Conservation (phyloP, 306 rosid species). For the Cucurbita pepo region DNA sequence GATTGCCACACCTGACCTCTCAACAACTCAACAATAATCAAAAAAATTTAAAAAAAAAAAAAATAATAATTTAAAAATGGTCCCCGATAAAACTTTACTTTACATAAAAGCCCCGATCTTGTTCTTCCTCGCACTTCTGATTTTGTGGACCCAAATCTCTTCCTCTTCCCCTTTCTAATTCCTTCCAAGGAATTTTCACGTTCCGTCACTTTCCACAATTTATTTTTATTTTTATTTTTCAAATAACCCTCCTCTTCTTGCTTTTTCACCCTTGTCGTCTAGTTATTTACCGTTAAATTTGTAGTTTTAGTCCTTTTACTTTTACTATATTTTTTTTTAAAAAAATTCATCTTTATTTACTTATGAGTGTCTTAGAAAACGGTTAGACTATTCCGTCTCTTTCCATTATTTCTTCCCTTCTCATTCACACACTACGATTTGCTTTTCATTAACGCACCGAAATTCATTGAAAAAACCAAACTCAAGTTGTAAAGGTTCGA, state of each 20-base stretch:
- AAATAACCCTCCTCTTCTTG: neutral
- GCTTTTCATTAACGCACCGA: too few species aligned
- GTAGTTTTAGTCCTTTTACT: too few species aligned
- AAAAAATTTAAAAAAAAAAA: neutral
- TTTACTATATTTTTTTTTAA: too few species aligned
- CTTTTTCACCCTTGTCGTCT: neutral
- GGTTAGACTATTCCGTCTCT: too few species aligned
- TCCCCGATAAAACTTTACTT: neutral
- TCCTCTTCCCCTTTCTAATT: conserved; percentile 31
- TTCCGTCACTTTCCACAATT: conserved; percentile 30
- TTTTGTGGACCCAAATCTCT: conserved; percentile 59
- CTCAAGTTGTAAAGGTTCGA: too few species aligned
- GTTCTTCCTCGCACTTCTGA: conserved; percentile 18
- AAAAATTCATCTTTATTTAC: too few species aligned
- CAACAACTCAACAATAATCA: neutral
- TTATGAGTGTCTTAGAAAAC: too few species aligned
- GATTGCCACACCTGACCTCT: conserved; percentile 30
- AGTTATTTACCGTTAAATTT: too few species aligned
- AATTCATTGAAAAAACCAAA: too few species aligned
- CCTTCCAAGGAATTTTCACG: conserved; percentile 33
- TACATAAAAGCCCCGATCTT: neutral
- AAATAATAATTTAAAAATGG: neutral
- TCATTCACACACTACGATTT: too few species aligned
- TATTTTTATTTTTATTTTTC: too few species aligned
- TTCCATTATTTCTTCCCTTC: too few species aligned